These are phyloP conservation scores for Anthostomella pinea DNA, from an alignment of 2,329 filamentous ascomycete species.

Conservation along the genomic window DNA sequence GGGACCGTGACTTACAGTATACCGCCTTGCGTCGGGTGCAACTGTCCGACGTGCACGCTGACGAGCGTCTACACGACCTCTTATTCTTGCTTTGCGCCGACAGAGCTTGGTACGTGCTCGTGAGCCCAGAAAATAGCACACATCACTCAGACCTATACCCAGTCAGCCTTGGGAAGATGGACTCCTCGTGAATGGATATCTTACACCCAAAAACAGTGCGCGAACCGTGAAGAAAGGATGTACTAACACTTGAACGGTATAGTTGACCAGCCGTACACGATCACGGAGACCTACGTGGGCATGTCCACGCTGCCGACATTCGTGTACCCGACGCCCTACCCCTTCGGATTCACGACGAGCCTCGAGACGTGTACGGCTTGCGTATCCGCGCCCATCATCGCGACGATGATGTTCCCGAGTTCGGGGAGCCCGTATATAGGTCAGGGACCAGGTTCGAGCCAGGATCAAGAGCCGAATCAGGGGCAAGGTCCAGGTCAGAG, in stretches of 20 bases:
- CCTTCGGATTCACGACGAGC: conserved; percentile 20
- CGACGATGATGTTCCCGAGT: conserved; percentile 16
- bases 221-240: too few relatives aligned
- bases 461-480: too few relatives aligned
- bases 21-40: conserved; percentile 16
- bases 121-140: too few relatives aligned
- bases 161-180: too few relatives aligned
- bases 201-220: too few relatives aligned
- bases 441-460: too few relatives aligned
- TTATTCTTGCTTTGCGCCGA: conserved; percentile 11
- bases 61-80: conserved; percentile 18
- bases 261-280: conserved; percentile 14
- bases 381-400: conserved; percentile 4
- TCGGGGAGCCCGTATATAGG: conserved; percentile 5
- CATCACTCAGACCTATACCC: too few relatives aligned
- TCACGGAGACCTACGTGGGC: conserved; percentile 23
- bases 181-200: too few relatives aligned
- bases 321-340: conserved; percentile 12
- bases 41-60: conserved; percentile 18
- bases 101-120: too few relatives aligned
- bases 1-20: conserved; percentile 5
- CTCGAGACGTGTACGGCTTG: conserved; percentile 17
- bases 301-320: conserved; percentile 19
- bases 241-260: too few relatives aligned
- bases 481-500: too few relatives aligned